These are phyloP conservation scores for Spergularia marina DNA, from an alignment of 148 eudicot species.

Conservation along the genomic window DNA sequence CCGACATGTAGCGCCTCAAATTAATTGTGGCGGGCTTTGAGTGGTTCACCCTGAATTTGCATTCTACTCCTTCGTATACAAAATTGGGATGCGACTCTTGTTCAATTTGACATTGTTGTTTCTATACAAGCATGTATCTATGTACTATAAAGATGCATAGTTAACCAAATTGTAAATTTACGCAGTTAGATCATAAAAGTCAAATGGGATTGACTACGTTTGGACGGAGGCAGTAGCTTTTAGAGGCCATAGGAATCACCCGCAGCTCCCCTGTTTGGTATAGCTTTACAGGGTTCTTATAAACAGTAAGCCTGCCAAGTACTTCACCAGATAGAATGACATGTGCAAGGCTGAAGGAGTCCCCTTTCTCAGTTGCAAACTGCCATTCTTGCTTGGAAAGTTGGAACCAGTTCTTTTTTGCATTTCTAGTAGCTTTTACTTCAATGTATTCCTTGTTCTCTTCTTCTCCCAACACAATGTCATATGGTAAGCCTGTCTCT, in stretches of 20 bases:
- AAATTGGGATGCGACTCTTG: too few species aligned
- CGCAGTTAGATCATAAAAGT: neutral
- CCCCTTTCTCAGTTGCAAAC: conserved; percentile 75
- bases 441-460: conserved; percentile 55
- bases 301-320: conserved; percentile 43
- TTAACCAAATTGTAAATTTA: too few species aligned
- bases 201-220: neutral
- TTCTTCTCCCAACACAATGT: conserved; percentile 55
- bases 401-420: conserved; percentile 60
- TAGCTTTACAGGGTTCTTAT: conserved; percentile 60
- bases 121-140: too few species aligned
- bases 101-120: too few species aligned
- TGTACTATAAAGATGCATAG: too few species aligned
- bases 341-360: conserved; percentile 66
- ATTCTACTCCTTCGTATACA: too few species aligned
- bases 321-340: conserved; percentile 44
- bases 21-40: too few species aligned
- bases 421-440: conserved; percentile 76
- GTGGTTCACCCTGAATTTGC: too few species aligned
- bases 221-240: neutral
- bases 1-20: too few species aligned
- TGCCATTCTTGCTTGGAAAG: conserved; percentile 83
- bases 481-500: conserved; percentile 83
- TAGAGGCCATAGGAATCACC: conserved; percentile 49
- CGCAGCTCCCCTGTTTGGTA: conserved; percentile 63